These are phyloP conservation scores for Leishmania braziliensis DNA, from an alignment of 208 protist species.

Conservation along the genomic window DNA sequence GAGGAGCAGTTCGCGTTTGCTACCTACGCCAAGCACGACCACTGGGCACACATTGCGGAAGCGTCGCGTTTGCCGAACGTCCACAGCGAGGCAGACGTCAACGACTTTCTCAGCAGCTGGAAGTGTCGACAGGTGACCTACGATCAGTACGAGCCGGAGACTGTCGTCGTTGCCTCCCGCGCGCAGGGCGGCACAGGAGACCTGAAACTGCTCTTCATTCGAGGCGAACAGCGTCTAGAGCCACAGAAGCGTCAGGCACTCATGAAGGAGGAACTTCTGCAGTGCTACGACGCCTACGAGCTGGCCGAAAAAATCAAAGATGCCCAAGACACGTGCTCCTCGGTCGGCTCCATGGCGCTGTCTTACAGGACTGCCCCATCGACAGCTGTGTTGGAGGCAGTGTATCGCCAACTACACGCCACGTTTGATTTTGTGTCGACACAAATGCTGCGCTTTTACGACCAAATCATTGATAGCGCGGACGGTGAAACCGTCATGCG, in stretches of 20 bases:
- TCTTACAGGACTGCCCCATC: slow-evolving; percentile 21
- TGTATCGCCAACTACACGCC: slow-evolving; percentile 66
- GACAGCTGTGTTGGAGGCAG: slow-evolving; percentile 40
- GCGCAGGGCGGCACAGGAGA: slow-evolving; percentile 1
- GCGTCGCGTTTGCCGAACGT: slow-evolving; percentile 82
- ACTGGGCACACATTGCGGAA: slow-evolving; percentile 68
- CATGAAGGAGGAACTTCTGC: slow-evolving; percentile 60
- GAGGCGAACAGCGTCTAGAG: slow-evolving; percentile 61
- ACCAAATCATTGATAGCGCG: slow-evolving; percentile 72
- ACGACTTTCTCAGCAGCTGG: slow-evolving; percentile 89
- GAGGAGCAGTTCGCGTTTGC: slow-evolving; percentile 70
- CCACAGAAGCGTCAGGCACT: slow-evolving; percentile 43
- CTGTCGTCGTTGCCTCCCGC: slow-evolving; percentile 34
- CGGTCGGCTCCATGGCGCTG: slow-evolving; percentile 1
- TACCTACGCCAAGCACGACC: slow-evolving; percentile 79
- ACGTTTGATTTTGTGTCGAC: slow-evolving; percentile 83
- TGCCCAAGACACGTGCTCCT: slow-evolving; percentile 43
- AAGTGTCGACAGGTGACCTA: slow-evolving; percentile 47
- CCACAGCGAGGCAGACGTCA: slow-evolving; percentile 82
- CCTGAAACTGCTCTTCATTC: slow-evolving; percentile 41
- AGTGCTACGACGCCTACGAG: slow-evolving; percentile 74
- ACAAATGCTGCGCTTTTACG: slow-evolving; percentile 76
- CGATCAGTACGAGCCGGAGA: slow-evolving; percentile 30
- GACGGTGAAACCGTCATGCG: slow-evolving; percentile 84
- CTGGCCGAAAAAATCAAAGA: slow-evolving; percentile 71